Conservation (phyloP, 805 yeast genomes). For the Candida namnaoensis region DNA sequence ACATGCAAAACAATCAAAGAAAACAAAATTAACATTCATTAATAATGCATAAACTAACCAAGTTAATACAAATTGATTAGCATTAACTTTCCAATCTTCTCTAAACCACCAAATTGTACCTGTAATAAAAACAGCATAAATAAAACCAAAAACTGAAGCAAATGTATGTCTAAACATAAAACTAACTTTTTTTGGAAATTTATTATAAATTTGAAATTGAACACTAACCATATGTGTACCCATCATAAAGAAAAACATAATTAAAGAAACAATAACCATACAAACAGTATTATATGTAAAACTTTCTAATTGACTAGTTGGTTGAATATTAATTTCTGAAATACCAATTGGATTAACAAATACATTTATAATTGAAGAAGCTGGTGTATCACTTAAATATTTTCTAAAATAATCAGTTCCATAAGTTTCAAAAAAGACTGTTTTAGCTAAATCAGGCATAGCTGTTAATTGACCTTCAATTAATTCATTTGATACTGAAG, state of each 20-base stretch:
- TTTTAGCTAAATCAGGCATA: no score
- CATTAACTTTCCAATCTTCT: background rate
- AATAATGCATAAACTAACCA: background rate
- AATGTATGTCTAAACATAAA: background rate
- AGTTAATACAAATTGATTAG: background rate
- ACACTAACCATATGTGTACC: background rate
- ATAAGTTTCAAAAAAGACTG: no score
- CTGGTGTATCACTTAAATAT: no score
- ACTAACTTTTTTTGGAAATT: background rate
- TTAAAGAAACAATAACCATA: background rate
- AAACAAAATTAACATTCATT: background rate
- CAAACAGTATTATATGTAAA: background rate
- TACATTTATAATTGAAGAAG: no score
- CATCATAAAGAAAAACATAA: background rate
- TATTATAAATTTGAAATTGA: background rate
- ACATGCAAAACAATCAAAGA: background rate
- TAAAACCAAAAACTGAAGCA: background rate
- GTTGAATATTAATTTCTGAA: no score
- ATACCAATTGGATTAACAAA: no score
- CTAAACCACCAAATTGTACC: background rate
- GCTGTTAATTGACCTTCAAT: background rate
- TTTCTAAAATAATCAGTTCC: no score
- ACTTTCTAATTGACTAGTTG: no score
- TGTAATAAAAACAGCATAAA: background rate
- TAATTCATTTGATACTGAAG: background rate